Evolutionary conservation across 108 stramenopile species (phyloP), one percentile per base, ranked within the genome.

Genomic region (Fragilariopsis cylindrus): DNA sequence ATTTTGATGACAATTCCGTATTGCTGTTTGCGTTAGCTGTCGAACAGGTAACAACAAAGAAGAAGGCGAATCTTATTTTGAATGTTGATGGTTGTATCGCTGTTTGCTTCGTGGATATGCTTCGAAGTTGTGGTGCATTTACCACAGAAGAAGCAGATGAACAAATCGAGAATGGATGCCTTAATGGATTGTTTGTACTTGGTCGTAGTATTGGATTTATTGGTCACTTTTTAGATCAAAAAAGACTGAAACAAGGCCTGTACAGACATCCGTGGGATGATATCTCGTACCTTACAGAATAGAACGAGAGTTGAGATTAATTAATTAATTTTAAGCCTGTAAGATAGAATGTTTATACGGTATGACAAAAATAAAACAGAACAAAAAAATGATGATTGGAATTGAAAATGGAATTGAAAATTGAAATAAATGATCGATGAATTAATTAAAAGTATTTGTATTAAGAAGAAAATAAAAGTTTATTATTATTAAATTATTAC

Each of bases 71-170:
- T 65, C 81, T 96, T 12, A 96, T 96, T 69, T 80, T 96, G 7
- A 96, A 96, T 73, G 96, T 96, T n/a, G 96, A 96, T 80, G 96
- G 96, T 5, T 93, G 92, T 75, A 95, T 96, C 69, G 96, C 96
- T 5, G 93, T 85, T 8, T 93, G 94, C 82, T 96, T 96, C 71
- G 96, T 96, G 40, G 96, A 96, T 76, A 82, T 96, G 79, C 81
- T 96, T 7, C 88, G 96, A n/a, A 81, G 80, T 52, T 96, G 96
- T 69, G 96, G 96, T 8, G 93, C 96, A 4, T 95, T 96, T 77
- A 83, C 85, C 0, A 73, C 79, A n/a, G 88, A 92, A 68, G 96
- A 96, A 81, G 92, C 92, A 50, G 87, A 88, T 58, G 94, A 96
- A 67, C 63, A 90, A 46, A 87, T 96, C 45, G 81, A 79, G n/a